Evolutionary conservation across 78 protist species (phyloP), one percentile per base, ranked within the genome.

Genomic region (Dictyostelium firmibasis): DNA sequence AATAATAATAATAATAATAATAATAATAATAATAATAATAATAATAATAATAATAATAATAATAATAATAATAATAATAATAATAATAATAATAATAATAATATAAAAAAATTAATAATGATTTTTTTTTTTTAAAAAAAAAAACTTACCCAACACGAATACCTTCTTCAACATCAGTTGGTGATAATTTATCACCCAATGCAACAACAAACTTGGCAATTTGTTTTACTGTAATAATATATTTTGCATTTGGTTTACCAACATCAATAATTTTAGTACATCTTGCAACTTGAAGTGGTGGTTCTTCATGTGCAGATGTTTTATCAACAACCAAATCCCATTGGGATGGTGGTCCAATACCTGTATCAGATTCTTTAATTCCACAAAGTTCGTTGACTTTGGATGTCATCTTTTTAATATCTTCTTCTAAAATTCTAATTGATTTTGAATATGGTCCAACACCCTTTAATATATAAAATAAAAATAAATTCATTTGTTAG

Each of bases 141-240:
- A 23, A 36, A 14, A 76, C 44, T 5, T 57, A 93, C 94, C 99
- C 99, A 50, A 99, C 99, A 57, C 99, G 98, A 99, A 99, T 99
- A 89, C 99, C 99, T 96, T 99, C 99, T 72, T 99, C 99, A 70
- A 99, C 97, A 81, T 99, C 99, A 2, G 99, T 96, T 20, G 99
- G 99, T 7, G 99, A 97, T 3, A 99, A 98, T 16, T 97, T 86
- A 25, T 99, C 99, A 36, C 98, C 98, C 10, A 99, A 97, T n/a
- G 97, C 99, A n/a, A 99, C 99, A 6, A 99, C 99, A 93, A 98
- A 99, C 97, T 99, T 99, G 23, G 99, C 99, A 41, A 97, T 86
- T 91, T 99, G 99, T 84, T 96, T 94, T 47, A 99, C 97, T 93
- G 96, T 98, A 95, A 99, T 99, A 81, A 99, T 78, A 83, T 99